These are phyloP conservation scores for Lentinula aciculospora DNA, from an alignment of 768 basidiomycete species.

Conservation along the genomic window DNA sequence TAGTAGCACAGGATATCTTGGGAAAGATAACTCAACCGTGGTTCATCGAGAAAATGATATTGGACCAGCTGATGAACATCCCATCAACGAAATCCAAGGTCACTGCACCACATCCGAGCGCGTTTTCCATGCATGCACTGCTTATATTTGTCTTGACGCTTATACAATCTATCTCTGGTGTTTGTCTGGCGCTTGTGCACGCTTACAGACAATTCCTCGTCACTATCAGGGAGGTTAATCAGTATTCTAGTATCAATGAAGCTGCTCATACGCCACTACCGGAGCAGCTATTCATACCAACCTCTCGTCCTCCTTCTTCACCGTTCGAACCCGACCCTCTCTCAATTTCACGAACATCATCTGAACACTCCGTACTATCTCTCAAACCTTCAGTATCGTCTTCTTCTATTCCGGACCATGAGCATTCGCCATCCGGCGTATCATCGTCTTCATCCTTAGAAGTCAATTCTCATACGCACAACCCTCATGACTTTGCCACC, in stretches of 20 bases:
- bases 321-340: neutral
- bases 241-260: constrained; percentile 18
- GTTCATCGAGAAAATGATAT: constrained; percentile 74
- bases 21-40: constrained; percentile 80
- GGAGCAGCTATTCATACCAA: neutral
- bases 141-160: constrained; percentile 70
- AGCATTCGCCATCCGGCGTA: neutral
- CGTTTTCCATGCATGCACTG: constrained; percentile 39
- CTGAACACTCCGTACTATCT: constrained; percentile 12
- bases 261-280: constrained; percentile 2
- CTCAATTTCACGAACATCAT: neutral
- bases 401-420: constrained; percentile 20
- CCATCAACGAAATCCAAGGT: constrained; percentile 16
- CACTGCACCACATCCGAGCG: constrained; percentile 19
- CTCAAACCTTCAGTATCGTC: constrained; percentile 17
- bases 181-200: constrained; percentile 62
- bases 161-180: constrained; percentile 65
- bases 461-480: neutral
- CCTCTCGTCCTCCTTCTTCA: constrained; percentile 13
- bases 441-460: constrained; percentile 1
- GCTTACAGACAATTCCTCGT: constrained; percentile 58
- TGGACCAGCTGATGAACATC: constrained; percentile 57
- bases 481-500: constrained; percentile 28
- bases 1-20: constrained; percentile 62
- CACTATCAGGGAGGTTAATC: constrained; percentile 65